A percentile compares a stretch with the other conserved stretches of the same genome.
These are phyloP conservation scores for Colletotrichum sp. DNA, from an alignment of 2,329 filamentous ascomycete genomes.

Conservation along the genomic window DNA sequence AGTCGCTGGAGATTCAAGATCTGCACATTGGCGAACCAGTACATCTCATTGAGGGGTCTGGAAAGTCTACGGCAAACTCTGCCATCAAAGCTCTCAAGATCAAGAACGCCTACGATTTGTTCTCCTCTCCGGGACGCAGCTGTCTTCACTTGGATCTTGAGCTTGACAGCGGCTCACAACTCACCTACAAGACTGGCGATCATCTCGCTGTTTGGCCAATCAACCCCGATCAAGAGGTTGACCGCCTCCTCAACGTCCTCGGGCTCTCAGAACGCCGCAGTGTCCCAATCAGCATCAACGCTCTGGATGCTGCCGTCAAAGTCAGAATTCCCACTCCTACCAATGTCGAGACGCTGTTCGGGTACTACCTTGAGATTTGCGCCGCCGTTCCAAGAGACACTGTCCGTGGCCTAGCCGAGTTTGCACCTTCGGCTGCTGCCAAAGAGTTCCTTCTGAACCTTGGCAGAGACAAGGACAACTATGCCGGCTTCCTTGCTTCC, in stretches of 20 bases:
- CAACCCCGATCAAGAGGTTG: conserved; percentile 39
- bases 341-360: conserved; percentile 40
- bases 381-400: conserved; percentile 32
- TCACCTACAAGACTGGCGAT: conserved; percentile 43
- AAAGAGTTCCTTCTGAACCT: background rate
- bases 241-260: conserved; percentile 31
- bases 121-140: conserved; percentile 25
- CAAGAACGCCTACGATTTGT: conserved; percentile 26
- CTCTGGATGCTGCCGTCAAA: conserved; percentile 24
- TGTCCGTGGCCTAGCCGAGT: background rate
- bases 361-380: conserved; percentile 49
- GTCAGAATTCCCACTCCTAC: conserved; percentile 40
- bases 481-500: conserved; percentile 21
- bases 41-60: conserved; percentile 1
- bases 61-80: conserved; percentile 14
- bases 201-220: conserved; percentile 42
- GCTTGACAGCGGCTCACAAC: conserved; percentile 29
- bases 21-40: conserved; percentile 26
- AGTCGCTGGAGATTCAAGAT: conserved; percentile 20
- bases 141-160: conserved; percentile 37
- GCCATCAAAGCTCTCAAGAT: conserved; percentile 23
- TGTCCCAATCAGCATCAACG: conserved; percentile 26
- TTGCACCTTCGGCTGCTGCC: background rate
- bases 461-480: conserved; percentile 38
- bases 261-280: conserved; percentile 26